A percentile compares a stretch with the other conserved stretches of the same genome.
phyloP scores from a whole-genome alignment of 352 stramenopile species.

The Globisporangium mamillatum region DNA sequence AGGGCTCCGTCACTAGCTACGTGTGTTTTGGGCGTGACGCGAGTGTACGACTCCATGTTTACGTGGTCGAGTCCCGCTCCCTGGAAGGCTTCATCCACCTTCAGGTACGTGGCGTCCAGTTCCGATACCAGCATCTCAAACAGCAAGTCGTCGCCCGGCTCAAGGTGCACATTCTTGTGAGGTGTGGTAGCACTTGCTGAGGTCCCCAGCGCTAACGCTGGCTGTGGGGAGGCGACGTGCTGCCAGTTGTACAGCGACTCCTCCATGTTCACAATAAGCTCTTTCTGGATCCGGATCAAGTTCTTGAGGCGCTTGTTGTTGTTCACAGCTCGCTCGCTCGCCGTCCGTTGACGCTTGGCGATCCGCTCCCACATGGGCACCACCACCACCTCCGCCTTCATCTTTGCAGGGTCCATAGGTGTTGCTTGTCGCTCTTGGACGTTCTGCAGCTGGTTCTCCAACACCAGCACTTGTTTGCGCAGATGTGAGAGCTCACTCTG shows the following conservation, averaged over 20 bases:
- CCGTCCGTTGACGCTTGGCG: conserved; percentile 12
- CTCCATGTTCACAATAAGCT: conserved; percentile 10
- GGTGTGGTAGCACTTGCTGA: neutral
- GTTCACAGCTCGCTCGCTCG: neutral
- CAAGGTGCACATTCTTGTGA: conserved; percentile 6
- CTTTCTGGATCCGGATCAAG: conserved; percentile 12
- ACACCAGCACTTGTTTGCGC: conserved; percentile 18
- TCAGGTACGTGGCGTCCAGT: conserved; percentile 10
- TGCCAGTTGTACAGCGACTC: conserved; percentile 12
- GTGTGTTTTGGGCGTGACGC: neutral
- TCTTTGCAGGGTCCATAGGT: neutral
- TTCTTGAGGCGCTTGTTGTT: conserved; percentile 15
- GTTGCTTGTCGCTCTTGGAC: neutral
- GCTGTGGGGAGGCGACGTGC: neutral
- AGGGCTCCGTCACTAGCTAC: neutral
- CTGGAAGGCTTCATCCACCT: conserved; percentile 2
- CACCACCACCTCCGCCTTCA: neutral
- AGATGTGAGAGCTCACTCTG: conserved; percentile 22
- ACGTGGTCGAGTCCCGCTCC: neutral
- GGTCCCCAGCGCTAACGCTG: neutral
- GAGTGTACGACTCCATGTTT: neutral
- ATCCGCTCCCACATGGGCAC: conserved; percentile 11
- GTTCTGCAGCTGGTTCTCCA: conserved; percentile 20
- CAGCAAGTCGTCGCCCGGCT: conserved; percentile 12
- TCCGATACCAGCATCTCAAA: conserved; percentile 18